Evolutionary conservation across 139 green algal genomes (phyloP).

Genomic region (Haematococcus lacustris): DNA sequence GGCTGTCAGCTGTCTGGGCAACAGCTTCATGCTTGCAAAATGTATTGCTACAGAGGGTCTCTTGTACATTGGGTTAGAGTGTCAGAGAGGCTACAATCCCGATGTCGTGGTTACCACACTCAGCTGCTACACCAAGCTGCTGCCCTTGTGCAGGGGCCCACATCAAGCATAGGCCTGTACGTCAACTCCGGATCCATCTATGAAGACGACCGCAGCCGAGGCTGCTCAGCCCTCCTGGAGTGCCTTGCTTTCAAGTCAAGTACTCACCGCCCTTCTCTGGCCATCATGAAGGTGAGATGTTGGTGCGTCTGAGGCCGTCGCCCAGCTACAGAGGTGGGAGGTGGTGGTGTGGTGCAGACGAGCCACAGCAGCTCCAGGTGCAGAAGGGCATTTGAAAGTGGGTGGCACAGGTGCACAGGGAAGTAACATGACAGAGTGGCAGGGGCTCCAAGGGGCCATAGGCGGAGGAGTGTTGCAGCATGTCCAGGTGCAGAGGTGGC

Average conservation of each 20-base stretch:
- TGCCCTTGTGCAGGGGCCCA: conserved; percentile 61
- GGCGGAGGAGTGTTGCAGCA: no score
- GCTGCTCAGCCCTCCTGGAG: conserved; percentile 83
- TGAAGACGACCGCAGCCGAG: conserved; percentile 40
- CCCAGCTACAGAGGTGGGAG: no score
- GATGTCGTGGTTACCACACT: not conserved
- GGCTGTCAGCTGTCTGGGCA: not conserved
- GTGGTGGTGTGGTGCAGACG: no score
- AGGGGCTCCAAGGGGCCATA: no score
- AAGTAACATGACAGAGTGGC: no score
- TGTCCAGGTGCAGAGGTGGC: no score
- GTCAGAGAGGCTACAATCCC: no score
- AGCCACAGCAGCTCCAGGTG: no score
- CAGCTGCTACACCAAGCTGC: not conserved
- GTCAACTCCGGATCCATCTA: conserved; percentile 78
- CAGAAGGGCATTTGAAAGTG: no score
- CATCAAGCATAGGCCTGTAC: conserved; percentile 83
- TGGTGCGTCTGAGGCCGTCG: no score
- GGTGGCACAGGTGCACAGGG: no score
- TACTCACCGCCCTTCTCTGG: conserved; percentile 12
- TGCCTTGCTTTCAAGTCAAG: conserved; percentile 91
- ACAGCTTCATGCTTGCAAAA: not conserved
- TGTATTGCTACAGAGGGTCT: not conserved
- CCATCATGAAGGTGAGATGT: conserved; percentile 33
- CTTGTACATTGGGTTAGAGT: no score